Evolutionary conservation across 2,329 filamentous ascomycete species (phyloP), one percentile per base, ranked within the genome.

Genomic region (Biscogniauxia sp.): DNA sequence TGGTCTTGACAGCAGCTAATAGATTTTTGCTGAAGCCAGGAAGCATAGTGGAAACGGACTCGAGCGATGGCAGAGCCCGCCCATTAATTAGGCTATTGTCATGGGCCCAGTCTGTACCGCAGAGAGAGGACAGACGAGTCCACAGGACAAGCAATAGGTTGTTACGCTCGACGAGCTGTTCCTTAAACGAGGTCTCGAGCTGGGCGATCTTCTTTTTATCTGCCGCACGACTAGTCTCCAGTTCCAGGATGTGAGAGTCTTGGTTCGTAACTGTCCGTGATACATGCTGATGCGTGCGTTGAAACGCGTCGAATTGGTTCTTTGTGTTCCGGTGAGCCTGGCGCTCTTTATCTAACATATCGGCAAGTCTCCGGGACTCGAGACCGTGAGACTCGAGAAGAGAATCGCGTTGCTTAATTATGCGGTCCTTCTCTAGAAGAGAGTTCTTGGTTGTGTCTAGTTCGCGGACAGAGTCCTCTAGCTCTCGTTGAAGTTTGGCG

Each of bases 11-110:
- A 0, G 94, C 94, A 1, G 88, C 86, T 51, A 97, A 77, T 25
- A 99, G 83, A 73, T 97, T 98, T 75, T 93, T 92, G 71, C 90
- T 91, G 77, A 98, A 98, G 1, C 90, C 91, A 0, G 91, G 89
- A 4, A 98, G 82, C 76, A 95, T 92, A 55, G 88, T 93, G 1
- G 88, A 87, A 63, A 99, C 90, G 15, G 93, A 88, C 70, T 97
- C 94, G 37, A 96, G 82, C 13, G 90, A 92, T 0, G 93, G 92
- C 6, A 96, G 79, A 1, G 85, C 86, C 61, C 94, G 91, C 20
- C 93, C 92, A 69, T 95, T 94, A 72, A 98, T 91, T 23, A 97
- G 85, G 59, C 89, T 90, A 75, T 98, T 93, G 70, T 89, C 88
- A 74, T 97, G 91, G 4, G 91, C 87, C 94, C 95, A 99, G 72